A percentile compares a stretch with the other conserved stretches of the same genome.
phyloP scores from a whole-genome alignment of 352 stramenopile genomes.

The Ophiocytium majus region DNA sequence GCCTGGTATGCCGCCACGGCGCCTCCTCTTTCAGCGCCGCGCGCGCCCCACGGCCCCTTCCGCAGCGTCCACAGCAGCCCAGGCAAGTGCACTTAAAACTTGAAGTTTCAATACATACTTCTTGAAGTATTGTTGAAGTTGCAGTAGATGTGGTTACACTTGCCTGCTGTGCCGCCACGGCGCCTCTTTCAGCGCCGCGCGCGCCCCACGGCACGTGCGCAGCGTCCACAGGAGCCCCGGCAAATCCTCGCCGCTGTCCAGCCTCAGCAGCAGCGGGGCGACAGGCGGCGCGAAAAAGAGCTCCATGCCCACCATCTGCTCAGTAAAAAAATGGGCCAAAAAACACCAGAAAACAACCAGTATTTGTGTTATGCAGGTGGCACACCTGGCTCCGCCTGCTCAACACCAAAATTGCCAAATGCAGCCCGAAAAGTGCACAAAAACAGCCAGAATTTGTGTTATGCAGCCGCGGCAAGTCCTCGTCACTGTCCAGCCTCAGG shows the following conservation, averaged over 20 bases:
- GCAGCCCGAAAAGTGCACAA: neutral
- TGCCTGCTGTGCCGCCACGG: neutral
- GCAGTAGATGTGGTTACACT: too few relatives aligned
- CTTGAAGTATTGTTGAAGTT: neutral
- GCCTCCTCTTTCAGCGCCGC: neutral
- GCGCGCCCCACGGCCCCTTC: neutral
- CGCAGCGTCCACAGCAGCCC: neutral
- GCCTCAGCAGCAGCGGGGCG: neutral
- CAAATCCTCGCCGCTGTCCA: neutral
- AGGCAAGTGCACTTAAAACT: neutral
- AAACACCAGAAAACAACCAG: neutral
- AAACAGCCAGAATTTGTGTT: neutral
- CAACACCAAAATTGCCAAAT: neutral
- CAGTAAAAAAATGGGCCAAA: neutral
- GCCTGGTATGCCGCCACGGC: neutral
- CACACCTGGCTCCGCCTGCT: neutral
- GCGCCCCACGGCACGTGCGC: neutral
- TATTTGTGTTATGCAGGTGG: neutral
- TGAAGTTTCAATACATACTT: neutral
- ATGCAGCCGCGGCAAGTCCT: neutral
- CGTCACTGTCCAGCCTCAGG: neutral
- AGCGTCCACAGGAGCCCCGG: neutral
- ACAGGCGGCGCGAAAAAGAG: slow-evolving; percentile 4
- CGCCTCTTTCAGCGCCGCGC: neutral
- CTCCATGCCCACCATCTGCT: slow-evolving; percentile 20